phyloP scores from a whole-genome alignment of 1,139 yeast genomes.

The Saccharomyces uvarum region DNA sequence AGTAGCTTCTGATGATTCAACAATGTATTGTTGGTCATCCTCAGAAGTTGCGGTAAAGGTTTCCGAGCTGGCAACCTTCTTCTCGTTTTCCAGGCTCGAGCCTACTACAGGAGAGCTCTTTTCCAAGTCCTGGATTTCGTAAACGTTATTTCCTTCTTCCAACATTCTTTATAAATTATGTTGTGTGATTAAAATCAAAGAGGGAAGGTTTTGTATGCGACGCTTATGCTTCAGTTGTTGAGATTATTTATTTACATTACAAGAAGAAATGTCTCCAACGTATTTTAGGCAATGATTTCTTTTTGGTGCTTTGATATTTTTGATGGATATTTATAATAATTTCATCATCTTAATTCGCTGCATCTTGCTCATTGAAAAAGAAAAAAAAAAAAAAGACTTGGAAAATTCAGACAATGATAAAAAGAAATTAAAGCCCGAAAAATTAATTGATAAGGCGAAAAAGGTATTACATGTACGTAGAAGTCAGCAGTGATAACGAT shows the following conservation, averaged over 20 bases:
- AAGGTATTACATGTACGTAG: not conserved
- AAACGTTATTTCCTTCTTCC: not conserved
- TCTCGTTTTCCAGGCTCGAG: not conserved
- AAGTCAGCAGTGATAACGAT: not conserved
- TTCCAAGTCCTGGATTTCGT: not conserved
- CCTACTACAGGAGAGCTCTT: not conserved
- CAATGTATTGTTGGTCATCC: not conserved
- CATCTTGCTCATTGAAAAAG: not conserved
- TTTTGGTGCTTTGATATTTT: not conserved
- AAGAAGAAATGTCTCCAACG: not conserved
- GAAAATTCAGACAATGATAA: not conserved
- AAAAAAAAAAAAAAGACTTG: not conserved
- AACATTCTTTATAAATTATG: not conserved
- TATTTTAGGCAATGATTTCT: not conserved
- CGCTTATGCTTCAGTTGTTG: not conserved
- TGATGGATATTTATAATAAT: not conserved
- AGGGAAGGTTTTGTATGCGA: not conserved
- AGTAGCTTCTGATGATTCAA: constrained; percentile 12
- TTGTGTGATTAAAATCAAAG: not conserved
- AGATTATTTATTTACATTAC: not conserved
- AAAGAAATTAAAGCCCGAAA: not conserved
- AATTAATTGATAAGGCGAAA: not conserved
- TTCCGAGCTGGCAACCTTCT: not conserved
- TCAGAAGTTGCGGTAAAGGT: not conserved
- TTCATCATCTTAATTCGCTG: not conserved